phyloP scores from a whole-genome alignment of 495 filamentous ascomycete species.

The Astrothelium macrocarpum region DNA sequence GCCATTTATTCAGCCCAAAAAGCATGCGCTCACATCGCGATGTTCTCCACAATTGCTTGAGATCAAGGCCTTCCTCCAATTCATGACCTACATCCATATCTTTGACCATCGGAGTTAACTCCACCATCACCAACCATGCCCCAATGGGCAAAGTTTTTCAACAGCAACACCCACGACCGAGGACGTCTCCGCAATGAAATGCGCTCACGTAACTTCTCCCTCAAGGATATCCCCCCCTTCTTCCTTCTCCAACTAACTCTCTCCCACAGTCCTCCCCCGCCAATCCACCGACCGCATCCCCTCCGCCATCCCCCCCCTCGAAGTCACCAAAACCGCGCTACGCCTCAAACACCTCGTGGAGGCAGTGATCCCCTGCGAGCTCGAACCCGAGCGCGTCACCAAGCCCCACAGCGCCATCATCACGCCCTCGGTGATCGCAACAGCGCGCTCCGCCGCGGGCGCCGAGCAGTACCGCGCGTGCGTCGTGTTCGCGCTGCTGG shows the following conservation, averaged over 20 bases:
- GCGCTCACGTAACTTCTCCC: background rate
- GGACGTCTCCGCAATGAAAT: slow-evolving; percentile 30
- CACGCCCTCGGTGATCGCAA: slow-evolving; percentile 63
- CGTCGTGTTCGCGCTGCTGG: slow-evolving; percentile 75
- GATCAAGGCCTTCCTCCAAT: background rate
- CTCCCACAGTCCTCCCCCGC: slow-evolving; percentile 54
- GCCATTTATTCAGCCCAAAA: background rate
- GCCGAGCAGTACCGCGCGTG: slow-evolving; percentile 63
- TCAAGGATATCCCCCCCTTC: slow-evolving; percentile 8
- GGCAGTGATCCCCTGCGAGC: slow-evolving; percentile 75
- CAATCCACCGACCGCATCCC: slow-evolving; percentile 35
- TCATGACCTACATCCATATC: background rate
- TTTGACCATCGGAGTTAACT: slow-evolving; percentile 11
- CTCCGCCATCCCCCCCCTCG: slow-evolving; percentile 54
- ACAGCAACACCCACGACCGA: slow-evolving; percentile 27
- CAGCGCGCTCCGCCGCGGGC: slow-evolving; percentile 72
- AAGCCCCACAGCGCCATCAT: slow-evolving; percentile 74
- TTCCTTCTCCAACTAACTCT: too few relatives aligned
- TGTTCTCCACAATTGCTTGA: background rate
- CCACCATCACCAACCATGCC: slow-evolving; percentile 28
- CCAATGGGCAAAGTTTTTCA: slow-evolving; percentile 34
- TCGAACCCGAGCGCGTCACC: slow-evolving; percentile 62
- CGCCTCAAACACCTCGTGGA: slow-evolving; percentile 88
- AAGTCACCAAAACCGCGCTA: slow-evolving; percentile 80
- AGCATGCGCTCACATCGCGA: too few relatives aligned